Conservation (phyloP, 2,329 filamentous ascomycete genomes). For the Metarhizium humberi region DNA sequence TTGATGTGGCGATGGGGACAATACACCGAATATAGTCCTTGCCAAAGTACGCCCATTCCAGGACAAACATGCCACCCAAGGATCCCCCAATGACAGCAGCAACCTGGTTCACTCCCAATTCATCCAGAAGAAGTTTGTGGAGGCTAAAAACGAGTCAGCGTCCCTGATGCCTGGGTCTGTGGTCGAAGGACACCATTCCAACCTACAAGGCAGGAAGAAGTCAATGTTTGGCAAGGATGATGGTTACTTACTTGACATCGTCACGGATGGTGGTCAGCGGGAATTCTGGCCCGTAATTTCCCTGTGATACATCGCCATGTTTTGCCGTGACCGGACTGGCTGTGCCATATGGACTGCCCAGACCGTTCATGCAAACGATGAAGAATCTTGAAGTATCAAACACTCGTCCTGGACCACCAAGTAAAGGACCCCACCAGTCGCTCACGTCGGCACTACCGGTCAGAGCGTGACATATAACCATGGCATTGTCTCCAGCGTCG, state of each 20-base stretch:
- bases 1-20: conserved; percentile 78
- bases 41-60: conserved; percentile 88
- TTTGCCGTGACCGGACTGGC: conserved; percentile 85
- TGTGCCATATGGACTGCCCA: conserved; percentile 78
- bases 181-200: neutral
- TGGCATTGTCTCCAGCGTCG: conserved; percentile 52
- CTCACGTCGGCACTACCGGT: conserved; percentile 77
- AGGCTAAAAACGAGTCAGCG: conserved; percentile 42
- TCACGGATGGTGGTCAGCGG: conserved; percentile 91
- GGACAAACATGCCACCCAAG: conserved; percentile 82
- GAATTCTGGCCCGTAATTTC: conserved; percentile 88
- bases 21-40: conserved; percentile 73
- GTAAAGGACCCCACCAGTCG: conserved; percentile 81
- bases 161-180: neutral
- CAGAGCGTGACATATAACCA: conserved; percentile 75
- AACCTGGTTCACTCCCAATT: conserved; percentile 68
- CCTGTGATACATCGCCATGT: conserved; percentile 65
- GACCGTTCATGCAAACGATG: conserved; percentile 75
- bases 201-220: neutral
- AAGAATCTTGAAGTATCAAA: conserved; percentile 81
- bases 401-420: conserved; percentile 67
- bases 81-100: conserved; percentile 76
- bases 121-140: conserved; percentile 71
- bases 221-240: neutral
- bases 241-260: conserved; percentile 69